A percentile compares a stretch with the other conserved stretches of the same genome.
phyloP scores from a whole-genome alignment of 2,329 filamentous ascomycete species.

The Nigrograna mackinnonii region DNA sequence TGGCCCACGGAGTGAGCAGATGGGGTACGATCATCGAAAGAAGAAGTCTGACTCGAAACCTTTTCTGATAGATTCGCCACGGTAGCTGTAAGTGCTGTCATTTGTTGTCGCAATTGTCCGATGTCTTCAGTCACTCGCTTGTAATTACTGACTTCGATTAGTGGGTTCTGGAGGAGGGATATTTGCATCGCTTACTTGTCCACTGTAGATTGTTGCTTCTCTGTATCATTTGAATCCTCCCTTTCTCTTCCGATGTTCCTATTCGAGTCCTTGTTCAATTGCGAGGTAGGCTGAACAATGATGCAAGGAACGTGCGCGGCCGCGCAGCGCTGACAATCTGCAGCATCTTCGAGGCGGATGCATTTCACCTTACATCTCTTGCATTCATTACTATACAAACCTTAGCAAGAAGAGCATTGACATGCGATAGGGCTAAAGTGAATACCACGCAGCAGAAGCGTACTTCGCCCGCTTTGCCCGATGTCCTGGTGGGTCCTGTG shows the following conservation, averaged over 20 bases:
- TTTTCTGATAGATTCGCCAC: conserved; percentile 6
- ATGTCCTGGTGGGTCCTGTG: conserved; percentile 10
- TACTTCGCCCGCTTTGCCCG: conserved; percentile 22
- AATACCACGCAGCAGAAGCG: conserved; percentile 20
- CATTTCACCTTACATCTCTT: conserved; percentile 21
- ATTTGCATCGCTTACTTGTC: not conserved
- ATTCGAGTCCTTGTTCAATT: no score
- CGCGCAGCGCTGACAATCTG: conserved; percentile 19
- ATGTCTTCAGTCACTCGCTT: conserved; percentile 16
- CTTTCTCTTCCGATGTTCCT: no score
- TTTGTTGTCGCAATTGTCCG: conserved; percentile 13
- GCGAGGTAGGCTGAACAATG: conserved; percentile 11
- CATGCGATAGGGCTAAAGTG: no score
- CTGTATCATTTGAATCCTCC: not conserved
- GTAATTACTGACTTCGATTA: conserved; percentile 1
- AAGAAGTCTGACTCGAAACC: not conserved
- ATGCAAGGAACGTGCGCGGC: conserved; percentile 13
- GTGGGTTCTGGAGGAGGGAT: not conserved
- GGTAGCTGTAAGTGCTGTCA: conserved; percentile 11
- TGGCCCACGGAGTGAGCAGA: not conserved
- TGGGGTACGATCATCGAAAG: not conserved
- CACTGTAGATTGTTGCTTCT: not conserved
- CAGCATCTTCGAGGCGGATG: conserved; percentile 11
- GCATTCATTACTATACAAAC: conserved; percentile 17
- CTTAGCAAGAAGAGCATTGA: conserved; percentile 1